Percentiles rank a stretch among this genome's conserved stretches.
Evolutionary conservation across 2,329 filamentous ascomycete species (phyloP).

Genomic region (Diplodia intermedia): DNA sequence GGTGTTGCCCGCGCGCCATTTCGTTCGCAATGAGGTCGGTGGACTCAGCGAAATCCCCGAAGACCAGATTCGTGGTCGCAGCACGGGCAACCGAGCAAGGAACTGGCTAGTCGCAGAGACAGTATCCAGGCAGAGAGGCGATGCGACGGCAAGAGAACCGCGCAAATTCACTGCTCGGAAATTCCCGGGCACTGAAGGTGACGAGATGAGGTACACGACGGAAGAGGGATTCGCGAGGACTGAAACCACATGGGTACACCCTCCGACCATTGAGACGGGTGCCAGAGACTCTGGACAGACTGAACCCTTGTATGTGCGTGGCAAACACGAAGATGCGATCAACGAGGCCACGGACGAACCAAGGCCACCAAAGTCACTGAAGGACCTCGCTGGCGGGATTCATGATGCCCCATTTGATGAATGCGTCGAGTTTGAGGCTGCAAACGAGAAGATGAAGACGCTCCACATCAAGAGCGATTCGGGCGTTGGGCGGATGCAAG

Average conservation of each 20-base stretch:
- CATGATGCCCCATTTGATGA: slow-evolving; percentile 2
- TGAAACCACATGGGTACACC: slow-evolving; percentile 56
- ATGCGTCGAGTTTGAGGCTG: slow-evolving; percentile 13
- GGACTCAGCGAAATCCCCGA: slow-evolving; percentile 55
- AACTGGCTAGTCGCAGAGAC: slow-evolving; percentile 45
- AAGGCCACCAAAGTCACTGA: not conserved
- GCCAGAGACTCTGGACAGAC: slow-evolving; percentile 45
- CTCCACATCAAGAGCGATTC: slow-evolving; percentile 1
- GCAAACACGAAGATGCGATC: not conserved
- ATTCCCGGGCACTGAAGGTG: slow-evolving; percentile 50
- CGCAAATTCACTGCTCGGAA: slow-evolving; percentile 45
- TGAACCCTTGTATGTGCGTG: slow-evolving; percentile 18
- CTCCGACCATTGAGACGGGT: slow-evolving; percentile 50
- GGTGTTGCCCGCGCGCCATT: slow-evolving; percentile 61
- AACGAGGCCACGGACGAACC: not conserved
- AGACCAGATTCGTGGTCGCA: slow-evolving; percentile 47
- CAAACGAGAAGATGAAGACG: not conserved
- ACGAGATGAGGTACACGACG: slow-evolving; percentile 49
- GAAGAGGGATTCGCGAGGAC: slow-evolving; percentile 52
- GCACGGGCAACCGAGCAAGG: slow-evolving; percentile 26
- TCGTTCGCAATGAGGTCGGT: slow-evolving; percentile 49
- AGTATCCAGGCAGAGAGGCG: not conserved
- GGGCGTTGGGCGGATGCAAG: not conserved
- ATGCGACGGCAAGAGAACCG: slow-evolving; percentile 24
- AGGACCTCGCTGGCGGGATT: slow-evolving; percentile 10